A percentile compares a stretch with the other conserved stretches of the same genome.
Conservation (phyloP, 73 alveolate genomes). For the Tetrahymena borealis region DNA sequence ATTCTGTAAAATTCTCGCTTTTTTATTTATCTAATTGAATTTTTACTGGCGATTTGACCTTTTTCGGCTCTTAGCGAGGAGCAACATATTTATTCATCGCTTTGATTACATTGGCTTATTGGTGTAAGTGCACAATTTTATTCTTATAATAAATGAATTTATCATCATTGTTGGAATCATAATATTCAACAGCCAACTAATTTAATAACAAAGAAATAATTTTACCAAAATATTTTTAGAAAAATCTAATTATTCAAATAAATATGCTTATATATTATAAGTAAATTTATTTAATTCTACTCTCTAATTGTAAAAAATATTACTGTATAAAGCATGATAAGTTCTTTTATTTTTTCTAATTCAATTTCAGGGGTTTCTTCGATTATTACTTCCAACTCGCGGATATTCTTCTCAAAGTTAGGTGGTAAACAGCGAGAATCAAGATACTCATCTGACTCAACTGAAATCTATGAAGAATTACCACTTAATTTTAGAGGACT, state of each 20-base stretch:
- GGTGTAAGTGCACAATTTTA: not conserved
- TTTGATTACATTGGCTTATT: not conserved
- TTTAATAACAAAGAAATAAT: not conserved
- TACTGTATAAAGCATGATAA: not conserved
- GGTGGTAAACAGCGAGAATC: not conserved
- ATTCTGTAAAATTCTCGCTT: not conserved
- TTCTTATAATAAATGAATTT: not conserved
- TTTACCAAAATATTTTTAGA: not conserved
- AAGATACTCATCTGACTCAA: not conserved
- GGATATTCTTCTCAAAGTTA: not conserved
- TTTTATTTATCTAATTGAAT: not conserved
- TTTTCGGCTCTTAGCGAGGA: not conserved
- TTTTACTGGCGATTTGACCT: not conserved
- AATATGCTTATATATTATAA: too few species aligned
- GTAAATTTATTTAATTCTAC: not conserved
- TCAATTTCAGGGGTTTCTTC: not conserved
- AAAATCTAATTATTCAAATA: too few species aligned
- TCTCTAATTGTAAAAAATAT: not conserved
- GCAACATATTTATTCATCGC: not conserved
- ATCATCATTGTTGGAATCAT: not conserved
- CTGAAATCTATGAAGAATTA: not conserved
- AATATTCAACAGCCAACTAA: slow-evolving; percentile 1
- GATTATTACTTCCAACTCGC: not conserved
- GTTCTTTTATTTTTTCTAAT: not conserved
- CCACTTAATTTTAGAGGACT: not conserved